These are phyloP conservation scores for Postia placenta DNA, from an alignment of 768 basidiomycete species.

Conservation along the genomic window DNA sequence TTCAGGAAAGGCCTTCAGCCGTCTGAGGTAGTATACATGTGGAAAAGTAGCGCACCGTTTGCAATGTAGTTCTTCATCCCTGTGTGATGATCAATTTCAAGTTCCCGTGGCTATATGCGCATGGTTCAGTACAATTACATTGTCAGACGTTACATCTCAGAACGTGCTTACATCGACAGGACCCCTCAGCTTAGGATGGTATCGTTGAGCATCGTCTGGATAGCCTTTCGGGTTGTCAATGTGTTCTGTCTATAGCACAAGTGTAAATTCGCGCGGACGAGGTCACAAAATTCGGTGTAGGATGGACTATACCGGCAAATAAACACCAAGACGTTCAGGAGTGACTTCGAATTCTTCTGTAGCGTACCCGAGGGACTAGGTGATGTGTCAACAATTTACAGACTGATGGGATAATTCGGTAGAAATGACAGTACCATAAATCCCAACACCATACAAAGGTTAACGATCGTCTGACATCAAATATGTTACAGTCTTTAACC, in stretches of 20 bases:
- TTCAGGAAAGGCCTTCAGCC: not conserved
- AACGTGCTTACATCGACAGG: slow-evolving; percentile 65
- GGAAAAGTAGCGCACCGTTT: slow-evolving; percentile 41
- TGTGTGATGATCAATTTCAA: slow-evolving; percentile 76
- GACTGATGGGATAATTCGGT: not conserved
- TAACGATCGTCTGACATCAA: slow-evolving; percentile 66
- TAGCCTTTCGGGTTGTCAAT: slow-evolving; percentile 94
- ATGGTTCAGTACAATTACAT: not conserved
- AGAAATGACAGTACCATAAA: slow-evolving; percentile 56
- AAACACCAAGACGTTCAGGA: slow-evolving; percentile 71
- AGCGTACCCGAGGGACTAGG: slow-evolving; percentile 72
- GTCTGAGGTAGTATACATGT: not conserved
- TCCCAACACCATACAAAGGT: slow-evolving; percentile 84
- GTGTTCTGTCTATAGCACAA: slow-evolving; percentile 60
- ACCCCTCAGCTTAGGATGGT: slow-evolving; percentile 69
- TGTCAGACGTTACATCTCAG: not conserved
- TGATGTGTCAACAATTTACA: not conserved
- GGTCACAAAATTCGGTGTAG: too few species aligned
- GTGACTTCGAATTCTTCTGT: slow-evolving; percentile 87
- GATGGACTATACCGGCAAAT: slow-evolving; percentile 55
- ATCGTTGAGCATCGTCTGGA: slow-evolving; percentile 77
- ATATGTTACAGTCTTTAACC: not conserved
- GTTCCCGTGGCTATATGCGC: slow-evolving; percentile 55
- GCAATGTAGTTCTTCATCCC: slow-evolving; percentile 98
- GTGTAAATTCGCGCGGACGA: too few species aligned